A percentile compares a stretch with the other conserved stretches of the same genome.
Conservation (phyloP, 495 filamentous ascomycete species). For the Aspergillus nanangensis region DNA sequence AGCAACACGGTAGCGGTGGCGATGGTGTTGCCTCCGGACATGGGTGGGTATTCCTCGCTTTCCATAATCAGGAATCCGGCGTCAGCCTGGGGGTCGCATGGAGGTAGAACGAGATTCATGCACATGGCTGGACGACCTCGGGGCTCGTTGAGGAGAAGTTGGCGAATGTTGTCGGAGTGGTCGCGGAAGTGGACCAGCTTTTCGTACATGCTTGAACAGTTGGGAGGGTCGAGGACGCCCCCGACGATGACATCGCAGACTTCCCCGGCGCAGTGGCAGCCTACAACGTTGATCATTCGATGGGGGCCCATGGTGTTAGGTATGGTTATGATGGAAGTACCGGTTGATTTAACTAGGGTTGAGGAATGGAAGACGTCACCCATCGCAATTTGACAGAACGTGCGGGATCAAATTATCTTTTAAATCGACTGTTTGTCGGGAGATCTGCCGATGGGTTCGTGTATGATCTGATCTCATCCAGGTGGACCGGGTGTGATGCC, state of each 20-base stretch:
- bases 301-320: too few species aligned
- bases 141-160: constrained; percentile 18
- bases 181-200: constrained; percentile 17
- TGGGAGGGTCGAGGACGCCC: background rate
- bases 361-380: too few species aligned
- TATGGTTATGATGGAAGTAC: too few species aligned
- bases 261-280: background rate
- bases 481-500: too few species aligned
- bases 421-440: too few species aligned
- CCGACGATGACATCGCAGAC: background rate
- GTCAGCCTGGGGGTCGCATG: constrained; percentile 14
- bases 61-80: constrained; percentile 21
- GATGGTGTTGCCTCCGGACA: constrained; percentile 17
- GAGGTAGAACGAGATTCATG: constrained; percentile 16
- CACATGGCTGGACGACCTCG: constrained; percentile 15
- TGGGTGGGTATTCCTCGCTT: constrained; percentile 18
- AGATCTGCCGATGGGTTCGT: too few species aligned
- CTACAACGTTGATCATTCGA: background rate
- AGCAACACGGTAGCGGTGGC: constrained; percentile 17
- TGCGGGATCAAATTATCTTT: too few species aligned
- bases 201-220: constrained; percentile 1
- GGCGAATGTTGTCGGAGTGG: constrained; percentile 11
- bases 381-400: too few species aligned
- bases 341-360: too few species aligned
- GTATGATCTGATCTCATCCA: too few species aligned